Conservation (phyloP, 495 filamentous ascomycete genomes). For the Tuber calosporum region DNA sequence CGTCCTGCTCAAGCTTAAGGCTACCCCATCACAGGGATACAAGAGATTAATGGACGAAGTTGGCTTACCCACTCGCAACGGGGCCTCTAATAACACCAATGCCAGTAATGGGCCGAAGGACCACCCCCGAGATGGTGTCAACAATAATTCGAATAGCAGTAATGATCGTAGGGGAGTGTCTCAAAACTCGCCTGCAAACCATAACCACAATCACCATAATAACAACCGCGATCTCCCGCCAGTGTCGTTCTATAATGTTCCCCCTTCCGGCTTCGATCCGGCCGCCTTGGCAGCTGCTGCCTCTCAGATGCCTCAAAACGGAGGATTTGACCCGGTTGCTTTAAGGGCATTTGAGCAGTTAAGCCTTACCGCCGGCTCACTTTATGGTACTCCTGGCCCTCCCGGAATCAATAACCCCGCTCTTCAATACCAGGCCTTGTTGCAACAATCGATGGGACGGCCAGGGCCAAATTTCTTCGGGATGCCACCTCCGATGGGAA, state of each 20-base stretch:
- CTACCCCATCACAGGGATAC: constrained; percentile 88
- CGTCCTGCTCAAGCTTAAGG: constrained; percentile 83
- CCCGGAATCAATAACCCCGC: constrained; percentile 33
- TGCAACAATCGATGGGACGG: constrained; percentile 39
- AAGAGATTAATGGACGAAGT: constrained; percentile 98
- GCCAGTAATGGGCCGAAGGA: constrained; percentile 30
- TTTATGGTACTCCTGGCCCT: constrained; percentile 25
- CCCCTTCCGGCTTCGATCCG: constrained; percentile 34
- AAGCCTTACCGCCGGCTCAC: constrained; percentile 26
- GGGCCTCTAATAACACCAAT: constrained; percentile 30
- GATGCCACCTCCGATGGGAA: constrained; percentile 35
- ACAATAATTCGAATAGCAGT: constrained; percentile 27
- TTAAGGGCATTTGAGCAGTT: constrained; percentile 39
- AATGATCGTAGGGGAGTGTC: constrained; percentile 22
- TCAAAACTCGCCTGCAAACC: constrained; percentile 27
- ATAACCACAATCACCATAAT: constrained; percentile 30
- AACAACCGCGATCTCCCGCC: constrained; percentile 25
- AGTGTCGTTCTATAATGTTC: constrained; percentile 24
- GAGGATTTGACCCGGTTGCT: constrained; percentile 32
- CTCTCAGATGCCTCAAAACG: constrained; percentile 29
- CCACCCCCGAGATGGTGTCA: constrained; percentile 23
- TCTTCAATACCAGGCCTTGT: constrained; percentile 39
- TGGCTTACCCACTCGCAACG: constrained; percentile 60
- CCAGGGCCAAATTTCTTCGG: constrained; percentile 36
- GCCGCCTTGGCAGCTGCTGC: constrained; percentile 22